A percentile compares a stretch with the other conserved stretches of the same genome.
These are phyloP conservation scores for Exophiala oligosperma DNA, from an alignment of 2,329 filamentous ascomycete genomes.

Conservation along the genomic window DNA sequence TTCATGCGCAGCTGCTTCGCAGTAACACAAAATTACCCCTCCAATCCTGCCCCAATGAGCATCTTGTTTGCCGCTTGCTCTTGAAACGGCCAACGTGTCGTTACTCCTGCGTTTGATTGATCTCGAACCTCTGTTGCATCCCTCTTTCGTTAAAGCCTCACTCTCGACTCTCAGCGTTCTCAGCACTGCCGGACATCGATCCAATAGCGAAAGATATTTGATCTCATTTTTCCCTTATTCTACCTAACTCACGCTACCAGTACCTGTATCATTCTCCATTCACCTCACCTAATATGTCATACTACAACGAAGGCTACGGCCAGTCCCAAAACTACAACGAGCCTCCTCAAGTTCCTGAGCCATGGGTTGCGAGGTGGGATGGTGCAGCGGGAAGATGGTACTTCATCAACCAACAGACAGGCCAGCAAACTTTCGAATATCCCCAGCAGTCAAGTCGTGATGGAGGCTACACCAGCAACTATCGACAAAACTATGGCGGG, in stretches of 20 bases:
- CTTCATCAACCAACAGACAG: constrained; percentile 50
- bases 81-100: neutral
- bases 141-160: too few relatives aligned
- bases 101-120: neutral
- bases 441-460: constrained; percentile 31
- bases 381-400: constrained; percentile 42
- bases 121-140: too few relatives aligned
- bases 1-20: neutral
- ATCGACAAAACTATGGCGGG: constrained; percentile 14
- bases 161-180: neutral
- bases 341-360: constrained; percentile 35
- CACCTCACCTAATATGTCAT: constrained; percentile 7
- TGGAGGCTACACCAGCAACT: constrained; percentile 8
- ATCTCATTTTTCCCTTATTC: too few relatives aligned
- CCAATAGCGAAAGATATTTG: too few relatives aligned
- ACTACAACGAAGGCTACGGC: constrained; percentile 11
- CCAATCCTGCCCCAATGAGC: neutral
- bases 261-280: neutral
- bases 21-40: neutral
- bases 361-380: constrained; percentile 50
- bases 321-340: constrained; percentile 11
- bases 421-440: constrained; percentile 43
- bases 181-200: neutral
- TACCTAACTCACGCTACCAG: neutral
- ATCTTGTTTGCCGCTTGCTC: neutral